phyloP scores from a whole-genome alignment of 2,329 filamentous ascomycete species.

The Beauveria brongniartii region DNA sequence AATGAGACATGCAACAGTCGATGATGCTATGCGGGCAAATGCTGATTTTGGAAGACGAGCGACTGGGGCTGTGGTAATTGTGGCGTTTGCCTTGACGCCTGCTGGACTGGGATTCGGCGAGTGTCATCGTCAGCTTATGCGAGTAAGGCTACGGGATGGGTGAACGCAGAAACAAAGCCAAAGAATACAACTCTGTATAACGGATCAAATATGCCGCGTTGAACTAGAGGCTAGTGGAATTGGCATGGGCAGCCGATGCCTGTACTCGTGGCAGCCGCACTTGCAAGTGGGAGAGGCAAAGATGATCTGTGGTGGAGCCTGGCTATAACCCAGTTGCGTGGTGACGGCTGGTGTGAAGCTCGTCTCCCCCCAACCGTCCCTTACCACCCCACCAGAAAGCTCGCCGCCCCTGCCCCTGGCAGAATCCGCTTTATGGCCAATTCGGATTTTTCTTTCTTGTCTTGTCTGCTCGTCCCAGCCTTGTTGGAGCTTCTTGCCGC shows the following conservation, averaged over 20 bases:
- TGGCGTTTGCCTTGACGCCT: constrained; percentile 2
- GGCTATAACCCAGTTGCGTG: neutral
- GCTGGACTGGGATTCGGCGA: neutral
- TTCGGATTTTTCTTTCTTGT: constrained; percentile 1
- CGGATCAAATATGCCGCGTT: neutral
- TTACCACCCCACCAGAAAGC: constrained; percentile 9
- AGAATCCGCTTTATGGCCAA: constrained; percentile 8
- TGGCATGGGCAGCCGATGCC: neutral
- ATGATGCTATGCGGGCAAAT: neutral
- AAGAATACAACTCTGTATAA: neutral
- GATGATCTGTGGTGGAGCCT: neutral
- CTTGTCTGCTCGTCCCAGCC: neutral
- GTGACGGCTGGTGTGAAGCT: neutral
- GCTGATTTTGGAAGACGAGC: neutral
- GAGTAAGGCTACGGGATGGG: neutral
- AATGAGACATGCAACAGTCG: neutral
- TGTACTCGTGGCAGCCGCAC: neutral
- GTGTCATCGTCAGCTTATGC: neutral
- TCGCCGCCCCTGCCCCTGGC: constrained; percentile 8
- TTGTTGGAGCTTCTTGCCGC: neutral
- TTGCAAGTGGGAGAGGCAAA: neutral
- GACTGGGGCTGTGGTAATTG: neutral
- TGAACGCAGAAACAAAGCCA: neutral
- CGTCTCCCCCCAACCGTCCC: neutral
- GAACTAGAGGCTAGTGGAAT: neutral